These are phyloP conservation scores for Stentor coeruleus DNA, from an alignment of 73 alveolate genomes.

Conservation along the genomic window DNA sequence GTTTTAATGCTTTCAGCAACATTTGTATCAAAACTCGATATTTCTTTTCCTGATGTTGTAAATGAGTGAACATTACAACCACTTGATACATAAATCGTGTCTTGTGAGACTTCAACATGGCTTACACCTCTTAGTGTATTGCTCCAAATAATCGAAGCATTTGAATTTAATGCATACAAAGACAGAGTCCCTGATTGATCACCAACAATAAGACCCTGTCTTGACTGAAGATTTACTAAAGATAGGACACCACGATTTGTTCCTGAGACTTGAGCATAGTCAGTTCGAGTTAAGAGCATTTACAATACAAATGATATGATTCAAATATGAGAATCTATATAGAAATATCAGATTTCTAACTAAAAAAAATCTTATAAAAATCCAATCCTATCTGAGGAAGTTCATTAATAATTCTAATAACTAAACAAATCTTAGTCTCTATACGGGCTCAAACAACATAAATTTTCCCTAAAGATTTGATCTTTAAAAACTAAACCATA, in stretches of 20 bases:
- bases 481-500: too few relatives aligned
- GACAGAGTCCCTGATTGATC: constrained; percentile 18
- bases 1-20: constrained; percentile 19
- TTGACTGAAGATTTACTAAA: neutral
- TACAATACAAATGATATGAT: too few relatives aligned
- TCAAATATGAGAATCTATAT: too few relatives aligned
- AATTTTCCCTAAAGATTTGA: too few relatives aligned
- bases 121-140: neutral
- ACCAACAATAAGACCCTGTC: neutral
- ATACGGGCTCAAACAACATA: too few relatives aligned
- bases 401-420: too few relatives aligned
- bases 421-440: too few relatives aligned
- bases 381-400: too few relatives aligned
- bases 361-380: too few relatives aligned
- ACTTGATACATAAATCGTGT: constrained; percentile 12
- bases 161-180: neutral
- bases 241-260: constrained; percentile 2
- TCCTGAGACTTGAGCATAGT: constrained; percentile 24
- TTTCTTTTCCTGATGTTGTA: neutral
- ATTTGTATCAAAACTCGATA: constrained; percentile 18
- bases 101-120: constrained; percentile 5
- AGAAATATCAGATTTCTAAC: too few relatives aligned
- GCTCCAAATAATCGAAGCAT: neutral
- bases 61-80: neutral
- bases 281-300: neutral